These are phyloP conservation scores for Iris macrosiphon DNA, from an alignment of 106 monocot genomes.

Conservation along the genomic window DNA sequence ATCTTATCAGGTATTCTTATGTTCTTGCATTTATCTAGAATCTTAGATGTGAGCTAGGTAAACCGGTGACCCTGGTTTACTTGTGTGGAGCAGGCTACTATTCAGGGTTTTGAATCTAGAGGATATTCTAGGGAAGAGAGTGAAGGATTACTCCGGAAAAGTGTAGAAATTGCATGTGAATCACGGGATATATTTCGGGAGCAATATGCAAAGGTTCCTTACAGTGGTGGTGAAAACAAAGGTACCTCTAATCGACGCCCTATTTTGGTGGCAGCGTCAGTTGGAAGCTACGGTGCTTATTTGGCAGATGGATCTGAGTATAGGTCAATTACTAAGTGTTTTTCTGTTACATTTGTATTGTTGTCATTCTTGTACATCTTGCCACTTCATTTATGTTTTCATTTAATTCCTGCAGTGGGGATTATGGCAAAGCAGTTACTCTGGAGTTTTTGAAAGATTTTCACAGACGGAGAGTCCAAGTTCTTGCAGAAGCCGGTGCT, in stretches of 20 bases:
- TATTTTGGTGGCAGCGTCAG: conserved; percentile 73
- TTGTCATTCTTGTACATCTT: not conserved
- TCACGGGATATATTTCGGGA: conserved; percentile 49
- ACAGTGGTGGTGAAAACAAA: too few species aligned
- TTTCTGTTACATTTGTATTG: not conserved
- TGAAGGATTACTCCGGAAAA: conserved; percentile 56
- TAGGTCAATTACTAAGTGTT: conserved; percentile 13
- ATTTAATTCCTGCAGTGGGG: conserved; percentile 44
- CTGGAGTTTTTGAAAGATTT: conserved; percentile 61
- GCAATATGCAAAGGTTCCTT: conserved; percentile 5
- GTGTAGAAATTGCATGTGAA: conserved; percentile 76
- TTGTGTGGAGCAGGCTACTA: conserved; percentile 47
- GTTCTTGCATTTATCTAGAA: not conserved
- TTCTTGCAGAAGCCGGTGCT: conserved; percentile 67
- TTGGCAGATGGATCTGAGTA: conserved; percentile 93
- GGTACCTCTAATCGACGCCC: not conserved
- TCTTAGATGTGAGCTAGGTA: not conserved
- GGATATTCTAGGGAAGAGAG: conserved; percentile 65
- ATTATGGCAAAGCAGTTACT: conserved; percentile 58
- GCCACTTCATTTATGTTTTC: not conserved
- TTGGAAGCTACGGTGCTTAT: conserved; percentile 92
- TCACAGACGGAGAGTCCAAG: conserved; percentile 68
- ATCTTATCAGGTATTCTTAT: conserved; percentile 70
- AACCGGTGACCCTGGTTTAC: not conserved
- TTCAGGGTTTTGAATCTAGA: conserved; percentile 76